These are phyloP conservation scores for Scheffersomyces amazonensis DNA, from an alignment of 805 yeast genomes.

Conservation along the genomic window DNA sequence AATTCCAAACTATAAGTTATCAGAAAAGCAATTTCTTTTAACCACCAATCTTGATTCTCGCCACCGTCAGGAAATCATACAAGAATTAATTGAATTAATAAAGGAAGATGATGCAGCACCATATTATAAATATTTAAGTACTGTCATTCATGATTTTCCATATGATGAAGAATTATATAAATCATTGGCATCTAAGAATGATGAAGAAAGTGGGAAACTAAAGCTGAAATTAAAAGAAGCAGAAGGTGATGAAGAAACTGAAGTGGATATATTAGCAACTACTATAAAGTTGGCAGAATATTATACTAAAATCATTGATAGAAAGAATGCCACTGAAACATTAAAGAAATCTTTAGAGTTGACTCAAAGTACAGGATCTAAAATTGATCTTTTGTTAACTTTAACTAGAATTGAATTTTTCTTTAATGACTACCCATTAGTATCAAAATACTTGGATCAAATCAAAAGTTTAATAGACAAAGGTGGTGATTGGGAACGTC, in stretches of 20 bases:
- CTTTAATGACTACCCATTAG: constrained; percentile 70
- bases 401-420: constrained; percentile 88
- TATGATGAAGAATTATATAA: constrained; percentile 64
- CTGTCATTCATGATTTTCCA: constrained; percentile 33
- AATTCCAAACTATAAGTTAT: constrained; percentile 78
- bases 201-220: constrained; percentile 50
- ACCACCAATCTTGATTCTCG: constrained; percentile 30
- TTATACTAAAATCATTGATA: constrained; percentile 83
- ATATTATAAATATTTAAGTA: constrained; percentile 63
- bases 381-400: constrained; percentile 82
- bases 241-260: constrained; percentile 78
- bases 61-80: constrained; percentile 40
- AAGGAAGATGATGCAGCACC: constrained; percentile 71
- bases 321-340: constrained; percentile 61
- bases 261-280: constrained; percentile 71
- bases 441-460: constrained; percentile 70
- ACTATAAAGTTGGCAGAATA: constrained; percentile 84
- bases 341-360: constrained; percentile 71
- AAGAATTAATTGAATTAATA: constrained; percentile 52
- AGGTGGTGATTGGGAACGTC: constrained; percentile 99
- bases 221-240: constrained; percentile 52
- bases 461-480: constrained; percentile 78
- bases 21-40: constrained; percentile 75
- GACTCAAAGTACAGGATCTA: constrained; percentile 84
- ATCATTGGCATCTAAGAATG: constrained; percentile 50